Percentiles rank a stretch among this genome's conserved stretches.
Conservation (phyloP, 352 stramenopile genomes). For the Phytophthora syringae region DNA sequence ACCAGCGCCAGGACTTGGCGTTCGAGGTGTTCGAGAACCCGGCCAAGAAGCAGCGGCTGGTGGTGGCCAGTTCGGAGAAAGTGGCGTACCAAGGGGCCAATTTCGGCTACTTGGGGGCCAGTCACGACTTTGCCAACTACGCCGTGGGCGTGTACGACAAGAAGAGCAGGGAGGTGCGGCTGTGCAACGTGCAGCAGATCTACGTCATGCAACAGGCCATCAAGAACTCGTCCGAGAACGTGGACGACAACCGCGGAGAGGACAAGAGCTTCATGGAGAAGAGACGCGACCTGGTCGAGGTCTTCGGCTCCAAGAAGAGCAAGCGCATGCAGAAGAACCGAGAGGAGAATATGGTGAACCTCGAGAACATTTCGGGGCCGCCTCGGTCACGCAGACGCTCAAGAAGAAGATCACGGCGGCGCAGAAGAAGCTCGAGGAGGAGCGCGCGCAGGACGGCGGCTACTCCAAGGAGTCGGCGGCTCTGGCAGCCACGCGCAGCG, state of each 20-base stretch:
- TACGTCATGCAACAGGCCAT: slow-evolving; percentile 89
- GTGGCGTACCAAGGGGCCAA: slow-evolving; percentile 87
- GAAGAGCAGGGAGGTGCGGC: slow-evolving; percentile 69
- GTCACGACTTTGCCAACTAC: slow-evolving; percentile 78
- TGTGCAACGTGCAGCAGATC: slow-evolving; percentile 83
- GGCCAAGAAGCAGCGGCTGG: slow-evolving; percentile 81
- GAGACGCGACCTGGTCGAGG: slow-evolving; percentile 75
- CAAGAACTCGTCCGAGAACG: slow-evolving; percentile 71
- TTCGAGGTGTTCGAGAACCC: slow-evolving; percentile 87
- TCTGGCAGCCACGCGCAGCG: slow-evolving; percentile 62
- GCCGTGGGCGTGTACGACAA: slow-evolving; percentile 82
- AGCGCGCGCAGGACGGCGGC: slow-evolving; percentile 55
- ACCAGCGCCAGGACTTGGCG: slow-evolving; percentile 61
- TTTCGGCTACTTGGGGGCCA: slow-evolving; percentile 80
- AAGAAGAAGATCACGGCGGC: slow-evolving; percentile 79
- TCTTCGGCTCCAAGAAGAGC: slow-evolving; percentile 86
- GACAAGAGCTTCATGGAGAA: slow-evolving; percentile 74
- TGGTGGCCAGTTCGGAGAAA: slow-evolving; percentile 79
- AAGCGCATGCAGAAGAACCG: slow-evolving; percentile 84
- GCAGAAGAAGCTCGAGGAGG: slow-evolving; percentile 52
- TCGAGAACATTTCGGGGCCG: slow-evolving; percentile 77
- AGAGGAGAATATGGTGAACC: slow-evolving; percentile 84
- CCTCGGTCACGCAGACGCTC: slow-evolving; percentile 71
- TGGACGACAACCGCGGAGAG: slow-evolving; percentile 67
- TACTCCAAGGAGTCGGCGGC: slow-evolving; percentile 66